A percentile compares a stretch with the other conserved stretches of the same genome.
Evolutionary conservation across 495 filamentous ascomycete species (phyloP).

Genomic region (Penicillium cinerascens): DNA sequence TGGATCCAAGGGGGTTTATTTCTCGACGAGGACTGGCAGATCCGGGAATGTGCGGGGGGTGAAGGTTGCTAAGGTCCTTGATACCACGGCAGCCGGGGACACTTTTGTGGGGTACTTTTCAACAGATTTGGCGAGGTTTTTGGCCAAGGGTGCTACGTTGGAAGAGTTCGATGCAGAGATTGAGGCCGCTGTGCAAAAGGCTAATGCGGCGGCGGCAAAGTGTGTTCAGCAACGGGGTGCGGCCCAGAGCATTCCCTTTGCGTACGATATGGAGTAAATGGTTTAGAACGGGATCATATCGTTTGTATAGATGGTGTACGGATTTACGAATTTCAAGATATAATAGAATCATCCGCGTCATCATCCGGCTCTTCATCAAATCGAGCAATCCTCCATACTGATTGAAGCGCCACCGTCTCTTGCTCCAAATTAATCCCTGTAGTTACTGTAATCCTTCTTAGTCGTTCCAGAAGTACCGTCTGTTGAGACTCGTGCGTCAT

Average conservation of each 20-base stretch:
- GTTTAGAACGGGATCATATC: not conserved
- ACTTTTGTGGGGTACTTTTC: slow-evolving; percentile 64
- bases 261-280: slow-evolving; percentile 18
- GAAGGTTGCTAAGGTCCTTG: slow-evolving; percentile 63
- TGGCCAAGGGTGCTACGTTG: slow-evolving; percentile 11
- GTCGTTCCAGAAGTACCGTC: slow-evolving; percentile 9
- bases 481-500: slow-evolving; percentile 30
- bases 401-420: slow-evolving; percentile 13
- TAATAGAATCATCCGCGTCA: slow-evolving; percentile 8
- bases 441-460: slow-evolving; percentile 12
- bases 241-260: slow-evolving; percentile 28
- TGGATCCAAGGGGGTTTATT: slow-evolving; percentile 64
- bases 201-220: slow-evolving; percentile 23
- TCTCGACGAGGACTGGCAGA: slow-evolving; percentile 27
- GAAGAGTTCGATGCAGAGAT: slow-evolving; percentile 20
- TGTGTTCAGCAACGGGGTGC: slow-evolving; percentile 22
- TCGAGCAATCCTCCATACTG: slow-evolving; percentile 19
- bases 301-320: not conserved
- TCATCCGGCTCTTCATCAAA: slow-evolving; percentile 23
- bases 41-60: slow-evolving; percentile 44
- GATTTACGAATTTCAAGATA: slow-evolving; percentile 9
- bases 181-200: slow-evolving; percentile 13
- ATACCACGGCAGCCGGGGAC: slow-evolving; percentile 86
- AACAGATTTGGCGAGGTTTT: slow-evolving; percentile 16
- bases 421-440: slow-evolving; percentile 21